Evolutionary conservation across 768 basidiomycete species (phyloP).

Genomic region (Leccinum sublutescens): DNA sequence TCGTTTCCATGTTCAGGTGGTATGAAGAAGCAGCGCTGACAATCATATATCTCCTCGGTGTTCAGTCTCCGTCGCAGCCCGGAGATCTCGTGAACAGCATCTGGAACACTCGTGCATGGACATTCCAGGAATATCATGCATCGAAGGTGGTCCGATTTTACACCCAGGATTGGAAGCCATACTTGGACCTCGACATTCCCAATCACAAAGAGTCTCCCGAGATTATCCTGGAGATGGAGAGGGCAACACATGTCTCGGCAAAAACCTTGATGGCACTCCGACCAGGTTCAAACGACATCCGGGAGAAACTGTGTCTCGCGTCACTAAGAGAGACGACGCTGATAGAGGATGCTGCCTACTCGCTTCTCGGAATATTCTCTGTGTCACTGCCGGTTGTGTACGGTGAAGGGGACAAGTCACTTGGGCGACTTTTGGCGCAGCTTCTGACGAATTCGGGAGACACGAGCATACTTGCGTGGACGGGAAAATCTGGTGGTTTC

Average conservation of each 20-base stretch:
- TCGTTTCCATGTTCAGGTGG: background rate
- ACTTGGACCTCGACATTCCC: background rate
- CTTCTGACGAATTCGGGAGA: background rate
- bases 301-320: background rate
- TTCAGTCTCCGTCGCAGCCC: background rate
- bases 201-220: background rate
- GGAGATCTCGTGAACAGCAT: background rate
- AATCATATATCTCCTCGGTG: background rate
- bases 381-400: background rate
- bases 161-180: background rate
- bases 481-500: background rate
- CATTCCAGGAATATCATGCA: background rate
- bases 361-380: background rate
- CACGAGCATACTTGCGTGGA: background rate
- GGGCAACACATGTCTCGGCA: background rate
- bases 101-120: background rate
- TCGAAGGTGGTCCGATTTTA: background rate
- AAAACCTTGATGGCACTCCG: background rate
- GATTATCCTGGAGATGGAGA: background rate
- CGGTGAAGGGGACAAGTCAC: background rate
- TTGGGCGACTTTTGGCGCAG: background rate
- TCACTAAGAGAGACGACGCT: background rate
- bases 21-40: background rate
- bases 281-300: background rate
- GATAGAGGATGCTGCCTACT: background rate